phyloP scores from a whole-genome alignment of 345 rosid genomes.

The Syzygium aromaticum region DNA sequence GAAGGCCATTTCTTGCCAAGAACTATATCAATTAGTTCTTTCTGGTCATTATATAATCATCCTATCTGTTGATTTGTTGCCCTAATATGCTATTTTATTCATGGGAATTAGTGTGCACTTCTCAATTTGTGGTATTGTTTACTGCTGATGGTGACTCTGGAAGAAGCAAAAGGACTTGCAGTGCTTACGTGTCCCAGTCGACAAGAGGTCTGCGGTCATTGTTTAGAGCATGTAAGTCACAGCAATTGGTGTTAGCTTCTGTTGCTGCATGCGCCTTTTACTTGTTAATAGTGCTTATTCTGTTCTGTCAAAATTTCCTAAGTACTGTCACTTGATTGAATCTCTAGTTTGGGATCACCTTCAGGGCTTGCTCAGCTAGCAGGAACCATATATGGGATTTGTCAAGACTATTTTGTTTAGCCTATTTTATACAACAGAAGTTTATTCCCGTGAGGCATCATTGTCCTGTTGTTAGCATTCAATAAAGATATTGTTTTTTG shows the following conservation, averaged over 20 bases:
- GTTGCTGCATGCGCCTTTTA: background rate
- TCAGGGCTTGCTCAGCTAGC: background rate
- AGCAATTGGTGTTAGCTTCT: background rate
- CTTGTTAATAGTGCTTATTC: background rate
- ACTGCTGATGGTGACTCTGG: slow-evolving; percentile 33
- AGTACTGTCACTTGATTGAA: background rate
- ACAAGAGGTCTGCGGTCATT: slow-evolving; percentile 74
- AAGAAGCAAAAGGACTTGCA: slow-evolving; percentile 37
- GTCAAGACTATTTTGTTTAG: background rate
- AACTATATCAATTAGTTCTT: background rate
- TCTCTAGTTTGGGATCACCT: background rate
- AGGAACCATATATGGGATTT: background rate
- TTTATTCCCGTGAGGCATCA: background rate
- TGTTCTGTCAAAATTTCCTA: background rate
- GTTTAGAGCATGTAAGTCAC: slow-evolving; percentile 74
- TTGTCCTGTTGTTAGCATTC: background rate
- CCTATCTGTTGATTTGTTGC: background rate
- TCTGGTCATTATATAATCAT: background rate
- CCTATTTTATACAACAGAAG: background rate
- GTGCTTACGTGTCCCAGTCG: slow-evolving; percentile 76
- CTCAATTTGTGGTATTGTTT: slow-evolving; percentile 91
- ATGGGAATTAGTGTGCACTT: slow-evolving; percentile 50
- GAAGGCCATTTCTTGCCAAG: background rate
- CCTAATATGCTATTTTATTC: slow-evolving; percentile 6
- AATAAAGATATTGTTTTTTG: too few relatives aligned